These are phyloP conservation scores for Dunaliella primolecta DNA, from an alignment of 139 green algal species.

Conservation along the genomic window DNA sequence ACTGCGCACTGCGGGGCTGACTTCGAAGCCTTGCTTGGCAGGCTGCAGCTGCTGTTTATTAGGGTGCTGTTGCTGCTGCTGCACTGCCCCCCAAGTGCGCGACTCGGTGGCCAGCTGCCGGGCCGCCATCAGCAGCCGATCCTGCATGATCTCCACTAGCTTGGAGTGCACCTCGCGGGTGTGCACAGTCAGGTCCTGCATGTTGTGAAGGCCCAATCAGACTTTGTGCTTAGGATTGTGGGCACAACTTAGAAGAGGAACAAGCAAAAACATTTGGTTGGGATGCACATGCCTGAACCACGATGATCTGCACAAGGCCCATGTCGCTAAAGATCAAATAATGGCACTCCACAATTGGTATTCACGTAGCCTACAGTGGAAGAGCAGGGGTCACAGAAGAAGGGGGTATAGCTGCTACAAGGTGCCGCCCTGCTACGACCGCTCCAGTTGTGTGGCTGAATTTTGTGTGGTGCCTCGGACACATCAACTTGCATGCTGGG, in stretches of 20 bases:
- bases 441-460: no score
- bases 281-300: no score
- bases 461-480: no score
- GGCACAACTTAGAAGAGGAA: slow-evolving; percentile 1
- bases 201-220: neutral
- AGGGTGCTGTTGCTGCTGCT: slow-evolving; percentile 5
- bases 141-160: slow-evolving; percentile 92
- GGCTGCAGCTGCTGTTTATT: slow-evolving; percentile 20
- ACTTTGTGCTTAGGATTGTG: neutral
- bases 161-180: slow-evolving; percentile 82
- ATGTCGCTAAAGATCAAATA: no score
- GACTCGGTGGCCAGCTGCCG: slow-evolving; percentile 52
- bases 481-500: no score
- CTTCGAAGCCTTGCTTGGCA: neutral
- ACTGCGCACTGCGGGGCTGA: slow-evolving; percentile 15
- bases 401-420: no score
- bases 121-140: slow-evolving; percentile 38
- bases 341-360: no score
- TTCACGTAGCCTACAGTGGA: no score
- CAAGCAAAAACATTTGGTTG: neutral
- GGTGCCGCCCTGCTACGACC: no score
- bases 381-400: no score
- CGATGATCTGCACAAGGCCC: no score
- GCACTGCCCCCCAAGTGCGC: slow-evolving; percentile 39
- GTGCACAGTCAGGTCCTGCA: slow-evolving; percentile 74